Base-by-base conservation (phyloP, 2,329 filamentous ascomycete species). In the Cadophora luteo-olivacea region DNA sequence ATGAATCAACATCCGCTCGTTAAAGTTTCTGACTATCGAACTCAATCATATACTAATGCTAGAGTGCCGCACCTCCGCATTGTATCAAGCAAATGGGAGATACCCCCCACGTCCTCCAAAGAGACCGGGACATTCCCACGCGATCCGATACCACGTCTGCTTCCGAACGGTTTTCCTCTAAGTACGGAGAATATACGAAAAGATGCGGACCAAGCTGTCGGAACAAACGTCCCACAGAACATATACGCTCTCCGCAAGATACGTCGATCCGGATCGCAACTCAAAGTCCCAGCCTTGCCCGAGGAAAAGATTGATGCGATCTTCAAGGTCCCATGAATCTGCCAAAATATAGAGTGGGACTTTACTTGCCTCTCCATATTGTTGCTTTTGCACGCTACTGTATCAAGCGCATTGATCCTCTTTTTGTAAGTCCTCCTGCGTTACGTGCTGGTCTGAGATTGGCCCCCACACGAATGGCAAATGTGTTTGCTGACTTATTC, bases 401-500 rank as follows among this genome's bases (percentile, higher is more conserved):
- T 49, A 49, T 24, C 25, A 24, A 63, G 36, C 51, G 65, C 65
- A 67, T 67, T 49, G 19, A 63, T 32, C 49, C 9, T 25, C 58
- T 36, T 32, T 32, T 38, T 48, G 38, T 49, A 48, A 19, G 25
- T 49, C 45, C 3, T 29, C 6, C 14, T 41, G 3, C 24, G 49
- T 32, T 61, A 61, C 57, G 64, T 66, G 58, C 58, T 38, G 38
- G 51, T 57, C 25, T 32, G 33, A 67, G 57, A 67, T 67, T 67
- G 65, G 36, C 29, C 41, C 51, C 7, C 25, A 41, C 36, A 55
- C 9, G 57, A 36, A 58, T 32, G 51, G 32, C n/a, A 32, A 48
- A 48, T 22, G 14, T 38, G 41, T 25, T 33, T 16, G 58, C 65
- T 63, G 65, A 57, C 65, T 54, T 61, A 48, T 51, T 62, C 24